Conservation (phyloP, 2,329 filamentous ascomycete species). For the Aspergillus sp. region DNA sequence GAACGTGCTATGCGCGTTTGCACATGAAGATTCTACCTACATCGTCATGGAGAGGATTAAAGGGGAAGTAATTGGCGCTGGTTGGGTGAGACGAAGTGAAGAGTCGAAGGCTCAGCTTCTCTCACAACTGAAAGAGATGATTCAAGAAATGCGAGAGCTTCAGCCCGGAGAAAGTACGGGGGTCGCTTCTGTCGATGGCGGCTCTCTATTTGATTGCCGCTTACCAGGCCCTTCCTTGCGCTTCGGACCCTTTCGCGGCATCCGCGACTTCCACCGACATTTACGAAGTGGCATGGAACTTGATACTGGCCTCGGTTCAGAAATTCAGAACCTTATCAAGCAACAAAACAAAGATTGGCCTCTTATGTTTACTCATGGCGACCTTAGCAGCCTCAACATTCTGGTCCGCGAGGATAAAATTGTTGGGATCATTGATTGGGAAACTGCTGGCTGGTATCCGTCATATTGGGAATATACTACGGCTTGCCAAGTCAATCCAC, state of each 20-base stretch:
- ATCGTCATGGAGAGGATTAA: conserved; percentile 36
- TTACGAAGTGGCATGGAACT: conserved; percentile 24
- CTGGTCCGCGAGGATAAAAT: conserved; percentile 31
- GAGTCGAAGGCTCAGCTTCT: conserved; percentile 30
- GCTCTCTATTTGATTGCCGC: conserved; percentile 26
- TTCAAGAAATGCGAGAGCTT: conserved; percentile 25
- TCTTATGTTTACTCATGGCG: conserved; percentile 44
- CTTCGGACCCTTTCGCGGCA: conserved; percentile 25
- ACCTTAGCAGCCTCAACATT: conserved; percentile 38
- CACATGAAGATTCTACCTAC: conserved; percentile 21
- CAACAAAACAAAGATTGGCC: conserved; percentile 23
- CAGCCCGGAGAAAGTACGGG: conserved; percentile 16
- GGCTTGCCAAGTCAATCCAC: conserved; percentile 35
- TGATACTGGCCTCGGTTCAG: conserved; percentile 15
- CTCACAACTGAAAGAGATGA: conserved; percentile 19
- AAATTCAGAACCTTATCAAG: conserved; percentile 28
- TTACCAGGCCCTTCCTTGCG: conserved; percentile 14
- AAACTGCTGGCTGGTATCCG: conserved; percentile 25
- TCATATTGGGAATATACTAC: conserved; percentile 28
- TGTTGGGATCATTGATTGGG: conserved; percentile 30
- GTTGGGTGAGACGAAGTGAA: conserved; percentile 23
- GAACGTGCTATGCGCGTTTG: conserved; percentile 31
- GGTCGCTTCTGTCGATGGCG: conserved; percentile 25
- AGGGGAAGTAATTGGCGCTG: conserved; percentile 25
- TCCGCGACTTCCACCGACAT: conserved; percentile 32